These are phyloP conservation scores for Arthromyces matolae DNA, from an alignment of 768 basidiomycete species.

Conservation along the genomic window DNA sequence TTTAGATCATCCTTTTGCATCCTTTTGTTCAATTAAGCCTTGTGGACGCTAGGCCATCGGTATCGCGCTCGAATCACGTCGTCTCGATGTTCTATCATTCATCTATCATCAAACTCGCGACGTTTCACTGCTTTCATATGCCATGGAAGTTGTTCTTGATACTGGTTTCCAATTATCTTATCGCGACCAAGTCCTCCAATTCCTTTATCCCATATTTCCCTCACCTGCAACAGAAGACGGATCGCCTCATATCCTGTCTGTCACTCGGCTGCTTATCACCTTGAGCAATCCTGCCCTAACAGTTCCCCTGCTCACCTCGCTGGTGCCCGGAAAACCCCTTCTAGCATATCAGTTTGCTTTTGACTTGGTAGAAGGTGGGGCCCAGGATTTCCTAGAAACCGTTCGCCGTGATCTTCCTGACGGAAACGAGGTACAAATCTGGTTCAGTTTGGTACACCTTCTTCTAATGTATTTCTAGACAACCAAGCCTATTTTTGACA, in stretches of 20 bases:
- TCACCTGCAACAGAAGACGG: constrained; percentile 65
- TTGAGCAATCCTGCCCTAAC: constrained; percentile 80
- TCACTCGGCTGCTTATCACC: constrained; percentile 88
- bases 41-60: constrained; percentile 70
- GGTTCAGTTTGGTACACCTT: constrained; percentile 2
- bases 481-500: constrained; percentile 62
- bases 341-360: constrained; percentile 95
- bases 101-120: constrained; percentile 76
- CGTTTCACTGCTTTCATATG: constrained; percentile 77
- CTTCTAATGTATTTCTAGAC: constrained; percentile 35
- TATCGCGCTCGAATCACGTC: constrained; percentile 87
- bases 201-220: constrained; percentile 85
- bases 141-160: constrained; percentile 89
- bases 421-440: constrained; percentile 51
- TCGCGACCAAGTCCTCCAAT: constrained; percentile 76
- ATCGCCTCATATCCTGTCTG: constrained; percentile 71
- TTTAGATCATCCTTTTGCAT: neutral
- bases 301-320: constrained; percentile 64
- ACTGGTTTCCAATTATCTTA: constrained; percentile 85
- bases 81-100: constrained; percentile 79
- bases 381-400: constrained; percentile 86
- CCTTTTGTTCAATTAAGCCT: constrained; percentile 9
- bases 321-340: constrained; percentile 67
- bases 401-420: constrained; percentile 67
- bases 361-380: constrained; percentile 90